phyloP scores from a whole-genome alignment of 352 stramenopile genomes.

The Phytophthora citricola region DNA sequence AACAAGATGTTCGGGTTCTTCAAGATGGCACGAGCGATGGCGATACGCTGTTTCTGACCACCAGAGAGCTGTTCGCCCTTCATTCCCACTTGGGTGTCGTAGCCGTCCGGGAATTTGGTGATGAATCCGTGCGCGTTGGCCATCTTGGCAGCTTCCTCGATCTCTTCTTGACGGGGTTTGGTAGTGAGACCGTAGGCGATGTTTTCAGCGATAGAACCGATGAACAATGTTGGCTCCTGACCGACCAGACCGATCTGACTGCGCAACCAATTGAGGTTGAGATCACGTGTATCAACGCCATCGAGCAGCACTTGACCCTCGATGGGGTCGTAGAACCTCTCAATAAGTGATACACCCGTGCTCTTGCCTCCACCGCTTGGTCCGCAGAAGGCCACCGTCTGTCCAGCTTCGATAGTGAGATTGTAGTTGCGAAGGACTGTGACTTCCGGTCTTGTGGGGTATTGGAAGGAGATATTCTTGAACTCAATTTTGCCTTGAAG shows the following conservation, averaged over 20 bases:
- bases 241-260: slow-evolving; percentile 65
- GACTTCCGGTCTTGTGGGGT: not conserved
- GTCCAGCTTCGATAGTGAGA: slow-evolving; percentile 73
- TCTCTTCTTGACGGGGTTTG: slow-evolving; percentile 54
- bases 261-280: slow-evolving; percentile 71
- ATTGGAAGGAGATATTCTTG: not conserved
- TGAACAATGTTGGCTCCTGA: slow-evolving; percentile 67
- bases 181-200: slow-evolving; percentile 53
- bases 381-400: slow-evolving; percentile 67
- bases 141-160: slow-evolving; percentile 87
- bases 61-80: slow-evolving; percentile 86
- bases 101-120: slow-evolving; percentile 87
- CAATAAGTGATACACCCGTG: slow-evolving; percentile 48
- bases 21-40: slow-evolving; percentile 92
- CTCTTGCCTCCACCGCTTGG: slow-evolving; percentile 58
- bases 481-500: slow-evolving; percentile 30
- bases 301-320: slow-evolving; percentile 72
- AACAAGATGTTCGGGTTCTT: slow-evolving; percentile 89
- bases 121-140: slow-evolving; percentile 96
- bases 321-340: slow-evolving; percentile 74
- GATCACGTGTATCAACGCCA: slow-evolving; percentile 62
- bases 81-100: slow-evolving; percentile 94
- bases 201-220: slow-evolving; percentile 66
- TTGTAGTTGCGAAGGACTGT: slow-evolving; percentile 86
- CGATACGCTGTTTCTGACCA: slow-evolving; percentile 85